Evolutionary conservation across 306 rosid species (phyloP).

Genomic region (Quercus suber): DNA sequence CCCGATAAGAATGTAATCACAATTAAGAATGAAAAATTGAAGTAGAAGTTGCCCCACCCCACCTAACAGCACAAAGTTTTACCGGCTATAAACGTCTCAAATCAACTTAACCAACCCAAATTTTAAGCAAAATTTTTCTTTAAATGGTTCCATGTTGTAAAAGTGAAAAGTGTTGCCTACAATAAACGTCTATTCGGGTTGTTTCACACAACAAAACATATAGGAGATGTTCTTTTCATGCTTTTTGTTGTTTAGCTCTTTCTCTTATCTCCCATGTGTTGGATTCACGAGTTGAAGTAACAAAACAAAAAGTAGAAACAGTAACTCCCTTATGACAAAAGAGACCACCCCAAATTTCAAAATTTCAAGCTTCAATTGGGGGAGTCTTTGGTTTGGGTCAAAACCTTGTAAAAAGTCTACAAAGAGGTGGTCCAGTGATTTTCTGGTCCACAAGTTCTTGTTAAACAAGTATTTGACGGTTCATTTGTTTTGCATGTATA

Average conservation of each 20-base stretch:
- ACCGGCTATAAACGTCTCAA: neutral
- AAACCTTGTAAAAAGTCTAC: neutral
- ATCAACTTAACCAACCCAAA: too few relatives aligned
- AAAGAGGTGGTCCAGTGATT: neutral
- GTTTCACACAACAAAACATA: neutral
- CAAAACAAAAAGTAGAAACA: too few relatives aligned
- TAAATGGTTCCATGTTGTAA: too few relatives aligned
- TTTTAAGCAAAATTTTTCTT: too few relatives aligned
- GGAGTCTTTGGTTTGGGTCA: neutral
- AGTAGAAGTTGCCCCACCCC: conserved; percentile 5
- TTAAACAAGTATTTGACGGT: conserved; percentile 12
- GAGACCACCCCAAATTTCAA: neutral
- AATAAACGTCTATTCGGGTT: neutral
- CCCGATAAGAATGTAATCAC: neutral
- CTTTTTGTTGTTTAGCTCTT: neutral
- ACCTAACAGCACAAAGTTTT: neutral
- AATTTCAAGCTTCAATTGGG: too few relatives aligned
- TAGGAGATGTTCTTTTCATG: too few relatives aligned
- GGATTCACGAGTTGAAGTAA: too few relatives aligned
- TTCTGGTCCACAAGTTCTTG: neutral
- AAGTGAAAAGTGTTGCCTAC: neutral
- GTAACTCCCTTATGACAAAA: neutral
- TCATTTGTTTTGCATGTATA: conserved; percentile 19
- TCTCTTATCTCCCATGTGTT: too few relatives aligned
- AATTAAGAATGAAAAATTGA: neutral